Base-by-base conservation (phyloP, 768 basidiomycete species). In the Trametes meyenii region DNA sequence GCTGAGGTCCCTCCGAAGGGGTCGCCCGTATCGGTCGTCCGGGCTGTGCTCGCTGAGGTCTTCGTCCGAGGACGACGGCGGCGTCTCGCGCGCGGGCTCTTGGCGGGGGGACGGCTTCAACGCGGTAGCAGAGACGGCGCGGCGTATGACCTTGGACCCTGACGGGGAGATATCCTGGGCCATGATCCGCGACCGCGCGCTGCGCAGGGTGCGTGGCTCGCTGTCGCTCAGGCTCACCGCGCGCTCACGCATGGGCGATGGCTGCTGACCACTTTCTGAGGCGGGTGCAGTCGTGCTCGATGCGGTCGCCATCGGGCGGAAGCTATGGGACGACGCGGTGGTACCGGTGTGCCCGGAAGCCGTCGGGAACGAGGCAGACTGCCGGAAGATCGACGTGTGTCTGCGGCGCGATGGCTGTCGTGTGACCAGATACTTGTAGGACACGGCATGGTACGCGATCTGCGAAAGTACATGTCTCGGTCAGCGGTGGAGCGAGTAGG, bases 401-500 rank as follows among this genome's bases (percentile, higher is more conserved):
- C 60, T 60, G 13, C 67, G 65, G 33, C 67, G 67, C 23, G 66
- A 61, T 14, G 70, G 68, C 36, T 60, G 62, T 33, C 67, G 63
- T 26, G 66, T 67, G 55, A 68, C 48, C 57, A 62, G 53, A 49
- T 73, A 73, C 55, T 66, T 66, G 63, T 71, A 67, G 24, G 67
- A 69, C 23, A 69, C 56, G 38, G 63, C 53, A 49, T 73, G 72
- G 56, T 67, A 69, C 1, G 66, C 60, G 42, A 67, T 51, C 72
- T 73, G 51, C 23, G 39, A 38, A 29, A 40, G 21, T 33, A 29
- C 17, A n/a, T 29, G 21, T n/a, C 48, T 58, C 21, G 50, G 19
- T 42, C 24, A 24, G 45, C 19, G 21, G 53, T 36, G 49, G 49
- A 8, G 10, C 29, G n/a, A 40, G 23, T 17, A 48, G 12, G 35